Conservation (phyloP, 768 basidiomycete genomes). For the Pisolithus orientalis region DNA sequence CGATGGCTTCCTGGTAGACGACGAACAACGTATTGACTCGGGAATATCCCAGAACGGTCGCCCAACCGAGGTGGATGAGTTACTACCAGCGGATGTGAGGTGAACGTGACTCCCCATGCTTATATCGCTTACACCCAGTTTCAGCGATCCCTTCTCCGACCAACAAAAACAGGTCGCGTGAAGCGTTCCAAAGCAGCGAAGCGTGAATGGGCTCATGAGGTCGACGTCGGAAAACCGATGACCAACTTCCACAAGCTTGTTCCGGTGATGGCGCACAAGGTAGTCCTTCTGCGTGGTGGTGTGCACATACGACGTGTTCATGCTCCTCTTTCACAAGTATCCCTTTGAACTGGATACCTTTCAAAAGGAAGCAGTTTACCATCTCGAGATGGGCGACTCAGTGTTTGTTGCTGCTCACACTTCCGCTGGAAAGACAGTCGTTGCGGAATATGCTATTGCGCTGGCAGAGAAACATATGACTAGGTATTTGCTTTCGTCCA, state of each 20-base stretch:
- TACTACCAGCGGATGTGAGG: constrained; percentile 59
- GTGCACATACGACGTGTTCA: neutral
- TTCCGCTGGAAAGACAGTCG: constrained; percentile 98
- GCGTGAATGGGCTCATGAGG: constrained; percentile 97
- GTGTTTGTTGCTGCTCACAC: constrained; percentile 99
- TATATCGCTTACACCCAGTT: constrained; percentile 5
- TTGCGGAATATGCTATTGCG: constrained; percentile 97
- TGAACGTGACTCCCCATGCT: neutral
- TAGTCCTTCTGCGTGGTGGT: constrained; percentile 22
- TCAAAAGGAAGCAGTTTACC: constrained; percentile 98
- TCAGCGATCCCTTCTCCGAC: constrained; percentile 55
- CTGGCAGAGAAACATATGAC: constrained; percentile 98
- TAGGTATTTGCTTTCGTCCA: constrained; percentile 44
- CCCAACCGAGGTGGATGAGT: constrained; percentile 62
- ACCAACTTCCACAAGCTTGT: constrained; percentile 88
- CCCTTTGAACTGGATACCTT: constrained; percentile 99
- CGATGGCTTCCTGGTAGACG: constrained; percentile 12
- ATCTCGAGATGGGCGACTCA: constrained; percentile 93
- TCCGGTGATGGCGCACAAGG: constrained; percentile 94
- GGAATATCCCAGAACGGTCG: constrained; percentile 12
- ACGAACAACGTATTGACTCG: constrained; percentile 18
- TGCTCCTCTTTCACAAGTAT: constrained; percentile 50
- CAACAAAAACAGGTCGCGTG: constrained; percentile 38
- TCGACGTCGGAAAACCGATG: constrained; percentile 88
- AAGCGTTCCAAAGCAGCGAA: constrained; percentile 54